Evolutionary conservation across 148 eudicot genomes (phyloP).

Genomic region (Rhododendron simsii): DNA sequence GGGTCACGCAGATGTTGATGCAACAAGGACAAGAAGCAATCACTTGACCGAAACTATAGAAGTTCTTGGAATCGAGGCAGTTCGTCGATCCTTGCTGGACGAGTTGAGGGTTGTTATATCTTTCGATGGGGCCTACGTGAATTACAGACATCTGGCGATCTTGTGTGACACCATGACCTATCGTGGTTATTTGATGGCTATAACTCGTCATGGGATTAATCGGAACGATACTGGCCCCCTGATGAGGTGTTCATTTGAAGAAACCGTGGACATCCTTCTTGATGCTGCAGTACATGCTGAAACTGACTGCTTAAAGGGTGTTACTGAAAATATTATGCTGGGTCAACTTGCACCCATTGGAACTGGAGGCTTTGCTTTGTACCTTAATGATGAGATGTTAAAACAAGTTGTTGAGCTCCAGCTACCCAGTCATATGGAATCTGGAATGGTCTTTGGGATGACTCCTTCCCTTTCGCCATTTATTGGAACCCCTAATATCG

Average conservation of each 20-base stretch:
- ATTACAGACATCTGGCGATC: constrained; percentile 89
- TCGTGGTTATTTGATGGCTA: constrained; percentile 97
- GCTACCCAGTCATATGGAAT: constrained; percentile 82
- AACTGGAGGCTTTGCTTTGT: constrained; percentile 80
- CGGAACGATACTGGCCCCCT: constrained; percentile 91
- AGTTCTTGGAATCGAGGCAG: constrained; percentile 97
- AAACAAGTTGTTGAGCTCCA: constrained; percentile 87
- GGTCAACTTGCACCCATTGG: constrained; percentile 98
- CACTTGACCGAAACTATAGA: constrained; percentile 95
- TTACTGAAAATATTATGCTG: constrained; percentile 92
- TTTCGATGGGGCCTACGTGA: constrained; percentile 94
- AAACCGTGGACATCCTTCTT: constrained; percentile 96
- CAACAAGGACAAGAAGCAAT: constrained; percentile 83
- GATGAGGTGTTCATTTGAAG: constrained; percentile 99
- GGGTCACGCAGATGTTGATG: constrained; percentile 88
- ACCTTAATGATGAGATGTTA: constrained; percentile 81
- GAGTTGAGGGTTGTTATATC: constrained; percentile 94
- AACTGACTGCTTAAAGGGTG: constrained; percentile 77
- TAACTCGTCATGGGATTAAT: constrained; percentile 95
- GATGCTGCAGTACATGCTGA: constrained; percentile 98
- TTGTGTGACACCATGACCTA: constrained; percentile 98
- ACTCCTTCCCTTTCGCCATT: constrained; percentile 82
- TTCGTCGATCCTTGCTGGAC: constrained; percentile 81
- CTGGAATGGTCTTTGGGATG: constrained; percentile 78
- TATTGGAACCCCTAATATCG: constrained; percentile 75